These are phyloP conservation scores for Boletus pseudo-olivaceus DNA, from an alignment of 768 basidiomycete species.

Conservation along the genomic window DNA sequence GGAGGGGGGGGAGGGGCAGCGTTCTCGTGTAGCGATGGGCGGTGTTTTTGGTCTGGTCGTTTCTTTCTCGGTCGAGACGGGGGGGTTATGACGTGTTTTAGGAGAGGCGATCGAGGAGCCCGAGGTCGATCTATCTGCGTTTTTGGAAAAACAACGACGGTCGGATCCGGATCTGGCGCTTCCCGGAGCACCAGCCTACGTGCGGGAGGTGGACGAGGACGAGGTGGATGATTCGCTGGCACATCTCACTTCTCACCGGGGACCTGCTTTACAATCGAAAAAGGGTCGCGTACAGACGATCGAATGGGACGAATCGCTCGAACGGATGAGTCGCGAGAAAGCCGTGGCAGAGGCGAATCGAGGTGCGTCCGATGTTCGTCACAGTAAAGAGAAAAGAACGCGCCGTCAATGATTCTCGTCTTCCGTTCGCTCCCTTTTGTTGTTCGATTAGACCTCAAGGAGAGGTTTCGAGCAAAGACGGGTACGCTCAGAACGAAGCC, in stretches of 20 bases:
- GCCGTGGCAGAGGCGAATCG: conserved; percentile 69
- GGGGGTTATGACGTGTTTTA: conserved; percentile 20
- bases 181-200: conserved; percentile 6
- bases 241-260: conserved; percentile 41
- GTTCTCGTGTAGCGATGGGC: not conserved
- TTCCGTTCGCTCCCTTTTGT: not conserved
- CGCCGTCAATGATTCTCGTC: not conserved
- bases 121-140: conserved; percentile 66
- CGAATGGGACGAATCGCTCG: conserved; percentile 65
- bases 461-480: conserved; percentile 54
- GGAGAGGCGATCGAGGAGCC: conserved; percentile 68
- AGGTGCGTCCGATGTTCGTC: conserved; percentile 41
- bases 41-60: not conserved
- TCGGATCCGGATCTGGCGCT: conserved; percentile 28
- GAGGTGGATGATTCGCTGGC: conserved; percentile 56
- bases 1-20: not conserved
- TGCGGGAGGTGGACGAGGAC: conserved; percentile 45
- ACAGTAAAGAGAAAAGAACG: too few relatives aligned
- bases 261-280: conserved; percentile 30
- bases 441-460: conserved; percentile 49
- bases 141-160: conserved; percentile 61
- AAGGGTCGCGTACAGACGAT: conserved; percentile 67
- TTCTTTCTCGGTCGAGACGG: not conserved
- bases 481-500: conserved; percentile 42
- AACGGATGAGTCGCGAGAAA: conserved; percentile 66